phyloP scores from a whole-genome alignment of 2,329 filamentous ascomycete species.

The Pyricularia pennisetigena region DNA sequence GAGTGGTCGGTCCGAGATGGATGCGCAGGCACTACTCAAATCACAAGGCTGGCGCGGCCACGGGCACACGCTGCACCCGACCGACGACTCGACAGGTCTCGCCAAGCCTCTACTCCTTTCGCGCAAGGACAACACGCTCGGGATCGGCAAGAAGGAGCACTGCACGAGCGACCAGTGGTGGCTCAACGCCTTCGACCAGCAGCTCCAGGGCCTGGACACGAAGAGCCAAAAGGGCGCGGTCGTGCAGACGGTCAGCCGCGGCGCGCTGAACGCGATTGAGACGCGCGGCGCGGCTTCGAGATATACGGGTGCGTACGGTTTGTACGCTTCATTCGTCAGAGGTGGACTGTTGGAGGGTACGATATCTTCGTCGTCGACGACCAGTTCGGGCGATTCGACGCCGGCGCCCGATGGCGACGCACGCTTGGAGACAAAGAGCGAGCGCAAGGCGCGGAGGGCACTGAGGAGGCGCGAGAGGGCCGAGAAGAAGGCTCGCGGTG shows the following conservation, averaged over 20 bases:
- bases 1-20: slow-evolving; percentile 43
- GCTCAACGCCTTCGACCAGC: slow-evolving; percentile 89
- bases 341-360: slow-evolving; percentile 73
- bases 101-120: slow-evolving; percentile 74
- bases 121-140: slow-evolving; percentile 71
- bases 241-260: slow-evolving; percentile 42
- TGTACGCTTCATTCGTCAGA: slow-evolving; percentile 79
- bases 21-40: slow-evolving; percentile 73
- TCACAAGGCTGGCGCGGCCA: slow-evolving; percentile 84
- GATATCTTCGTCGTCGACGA: slow-evolving; percentile 20
- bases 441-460: slow-evolving; percentile 24
- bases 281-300: slow-evolving; percentile 32
- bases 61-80: slow-evolving; percentile 78
- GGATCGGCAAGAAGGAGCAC: slow-evolving; percentile 67
- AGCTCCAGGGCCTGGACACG: slow-evolving; percentile 65
- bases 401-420: slow-evolving; percentile 11
- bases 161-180: slow-evolving; percentile 83
- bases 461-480: slow-evolving; percentile 18
- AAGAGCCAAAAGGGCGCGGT: slow-evolving; percentile 46
- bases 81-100: slow-evolving; percentile 63
- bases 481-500: slow-evolving; percentile 22
- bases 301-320: slow-evolving; percentile 50
- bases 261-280: slow-evolving; percentile 45
- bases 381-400: slow-evolving; percentile 14
- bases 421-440: slow-evolving; percentile 17